Evolutionary conservation across 2,329 filamentous ascomycete genomes (phyloP).

Genomic region (Paraphoma chrysanthemicola): DNA sequence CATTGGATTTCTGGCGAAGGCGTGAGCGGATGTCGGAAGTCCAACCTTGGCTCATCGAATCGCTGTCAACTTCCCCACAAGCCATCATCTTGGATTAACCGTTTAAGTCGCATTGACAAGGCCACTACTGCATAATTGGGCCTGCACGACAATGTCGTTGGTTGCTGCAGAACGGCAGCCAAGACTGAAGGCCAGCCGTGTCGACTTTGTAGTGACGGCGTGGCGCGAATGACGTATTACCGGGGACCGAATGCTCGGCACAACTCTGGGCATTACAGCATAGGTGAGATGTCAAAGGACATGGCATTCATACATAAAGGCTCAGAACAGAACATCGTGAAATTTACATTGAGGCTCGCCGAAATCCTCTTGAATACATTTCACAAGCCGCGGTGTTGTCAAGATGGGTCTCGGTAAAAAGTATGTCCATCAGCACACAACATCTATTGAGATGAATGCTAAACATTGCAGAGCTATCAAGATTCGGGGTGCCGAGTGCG

Average conservation of each 20-base stretch:
- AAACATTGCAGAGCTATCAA: constrained; percentile 30
- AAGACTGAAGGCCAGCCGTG: constrained; percentile 14
- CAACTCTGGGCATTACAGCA: constrained; percentile 33
- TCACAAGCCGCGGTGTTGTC: constrained; percentile 1
- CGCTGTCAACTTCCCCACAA: constrained; percentile 26
- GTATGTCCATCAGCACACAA: constrained; percentile 9
- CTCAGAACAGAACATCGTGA: constrained; percentile 3
- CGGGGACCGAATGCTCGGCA: constrained; percentile 25
- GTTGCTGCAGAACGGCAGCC: constrained; percentile 19
- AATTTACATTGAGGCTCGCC: neutral
- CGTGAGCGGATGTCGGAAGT: constrained; percentile 8
- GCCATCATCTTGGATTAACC: constrained; percentile 18
- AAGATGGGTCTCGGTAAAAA: constrained; percentile 35
- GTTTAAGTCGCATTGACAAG: constrained; percentile 24
- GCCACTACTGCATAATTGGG: constrained; percentile 17
- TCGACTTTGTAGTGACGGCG: constrained; percentile 20
- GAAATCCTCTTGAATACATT: neutral
- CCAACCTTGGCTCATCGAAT: constrained; percentile 23
- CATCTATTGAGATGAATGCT: neutral
- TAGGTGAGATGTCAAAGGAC: constrained; percentile 12
- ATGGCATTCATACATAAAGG: constrained; percentile 22
- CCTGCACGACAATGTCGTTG: constrained; percentile 8
- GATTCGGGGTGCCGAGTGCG: constrained; percentile 40
- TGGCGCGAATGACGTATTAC: constrained; percentile 31
- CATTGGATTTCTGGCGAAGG: neutral